phyloP scores from a whole-genome alignment of 805 yeast genomes.

The Monosporozyma servazzii region DNA sequence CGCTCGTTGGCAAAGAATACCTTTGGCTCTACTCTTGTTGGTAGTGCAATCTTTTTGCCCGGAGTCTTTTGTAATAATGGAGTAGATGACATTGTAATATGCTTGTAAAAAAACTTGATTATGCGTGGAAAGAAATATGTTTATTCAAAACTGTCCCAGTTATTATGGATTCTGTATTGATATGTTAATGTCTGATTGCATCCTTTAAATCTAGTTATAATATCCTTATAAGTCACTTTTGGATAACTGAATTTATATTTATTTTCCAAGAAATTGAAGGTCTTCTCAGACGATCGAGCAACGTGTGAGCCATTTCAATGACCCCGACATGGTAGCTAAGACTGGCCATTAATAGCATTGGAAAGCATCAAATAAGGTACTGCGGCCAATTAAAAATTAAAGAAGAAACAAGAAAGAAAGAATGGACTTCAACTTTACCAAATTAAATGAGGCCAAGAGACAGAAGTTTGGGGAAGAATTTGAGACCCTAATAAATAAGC shows the following conservation, averaged over 20 bases:
- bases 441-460: not conserved
- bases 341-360: not conserved
- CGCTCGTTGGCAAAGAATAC: slow-evolving; percentile 98
- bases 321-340: not conserved
- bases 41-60: slow-evolving; percentile 90
- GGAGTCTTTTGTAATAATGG: slow-evolving; percentile 68
- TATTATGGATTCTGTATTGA: not conserved
- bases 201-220: not conserved
- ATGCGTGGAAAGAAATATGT: not conserved
- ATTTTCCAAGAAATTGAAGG: not conserved
- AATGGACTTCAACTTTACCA: not conserved
- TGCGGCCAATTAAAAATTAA: not conserved
- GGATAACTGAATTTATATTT: not conserved
- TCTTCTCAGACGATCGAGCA: not conserved
- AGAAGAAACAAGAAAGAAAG: not conserved
- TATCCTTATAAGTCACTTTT: not conserved
- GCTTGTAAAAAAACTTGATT: too few species aligned
- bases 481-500: not conserved
- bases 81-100: slow-evolving; percentile 44
- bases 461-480: not conserved
- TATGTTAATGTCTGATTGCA: too few species aligned
- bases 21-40: slow-evolving; percentile 97
- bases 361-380: not conserved
- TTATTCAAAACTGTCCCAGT: not conserved
- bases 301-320: not conserved